A percentile compares a stretch with the other conserved stretches of the same genome.
phyloP scores from a whole-genome alignment of 2,329 filamentous ascomycete species.

The Albophoma yamanashiensis region DNA sequence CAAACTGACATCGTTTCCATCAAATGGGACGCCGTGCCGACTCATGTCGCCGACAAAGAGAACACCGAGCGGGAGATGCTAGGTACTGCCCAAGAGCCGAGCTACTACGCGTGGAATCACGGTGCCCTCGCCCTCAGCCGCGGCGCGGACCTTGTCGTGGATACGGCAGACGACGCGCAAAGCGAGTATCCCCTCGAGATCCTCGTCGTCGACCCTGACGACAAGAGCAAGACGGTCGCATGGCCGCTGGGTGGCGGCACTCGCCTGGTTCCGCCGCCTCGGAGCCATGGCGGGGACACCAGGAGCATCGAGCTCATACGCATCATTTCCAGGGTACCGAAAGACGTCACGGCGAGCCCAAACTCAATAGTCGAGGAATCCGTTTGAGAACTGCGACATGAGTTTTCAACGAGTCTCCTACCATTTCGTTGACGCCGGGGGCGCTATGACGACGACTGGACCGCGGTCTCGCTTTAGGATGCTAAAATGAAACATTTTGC shows the following conservation, averaged over 20 bases:
- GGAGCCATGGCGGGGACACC: not conserved
- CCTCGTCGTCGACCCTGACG: not conserved
- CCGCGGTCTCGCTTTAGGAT: no score
- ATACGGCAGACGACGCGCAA: not conserved
- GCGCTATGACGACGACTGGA: no score
- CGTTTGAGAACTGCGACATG: not conserved
- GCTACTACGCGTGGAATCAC: not conserved
- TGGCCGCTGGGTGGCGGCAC: not conserved
- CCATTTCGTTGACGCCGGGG: not conserved
- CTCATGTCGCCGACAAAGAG: not conserved
- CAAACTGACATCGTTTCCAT: not conserved
- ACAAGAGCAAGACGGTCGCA: not conserved
- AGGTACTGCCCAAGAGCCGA: not conserved
- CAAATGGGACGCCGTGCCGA: not conserved
- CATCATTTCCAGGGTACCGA: not conserved
- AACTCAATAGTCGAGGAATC: not conserved
- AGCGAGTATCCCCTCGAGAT: not conserved
- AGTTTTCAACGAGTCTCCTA: not conserved
- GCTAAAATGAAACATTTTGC: not conserved
- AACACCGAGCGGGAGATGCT: not conserved
- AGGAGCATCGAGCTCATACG: not conserved
- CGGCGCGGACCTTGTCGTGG: not conserved
- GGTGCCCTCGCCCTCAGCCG: not conserved
- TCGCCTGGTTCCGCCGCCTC: not conserved
- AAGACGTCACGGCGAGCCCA: not conserved